Conservation (phyloP, 176 grass and related monocot genomes). For the Pontederia paniculata region DNA sequence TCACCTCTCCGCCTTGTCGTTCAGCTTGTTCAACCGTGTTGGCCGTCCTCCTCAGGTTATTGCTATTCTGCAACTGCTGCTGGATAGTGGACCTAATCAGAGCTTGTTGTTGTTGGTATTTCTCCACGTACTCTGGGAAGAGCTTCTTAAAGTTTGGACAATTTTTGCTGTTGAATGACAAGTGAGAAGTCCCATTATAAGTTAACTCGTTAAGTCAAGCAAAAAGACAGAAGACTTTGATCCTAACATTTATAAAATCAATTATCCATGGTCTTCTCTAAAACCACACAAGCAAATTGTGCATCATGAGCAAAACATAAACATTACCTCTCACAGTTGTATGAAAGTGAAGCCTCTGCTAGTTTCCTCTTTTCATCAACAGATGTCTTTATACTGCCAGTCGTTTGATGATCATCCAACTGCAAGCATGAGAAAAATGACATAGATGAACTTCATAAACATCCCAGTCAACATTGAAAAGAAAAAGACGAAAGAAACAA, state of each 20-base stretch:
- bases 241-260: background rate
- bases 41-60: slow-evolving; percentile 11
- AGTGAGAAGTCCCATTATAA: background rate
- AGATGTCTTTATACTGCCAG: slow-evolving; percentile 84
- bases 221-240: no score
- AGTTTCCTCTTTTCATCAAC: slow-evolving; percentile 67
- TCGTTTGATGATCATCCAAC: slow-evolving; percentile 94
- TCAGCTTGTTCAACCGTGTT: slow-evolving; percentile 26
- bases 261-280: background rate
- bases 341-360: slow-evolving; percentile 88
- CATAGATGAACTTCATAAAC: background rate
- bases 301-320: slow-evolving; percentile 8
- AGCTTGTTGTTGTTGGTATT: slow-evolving; percentile 51
- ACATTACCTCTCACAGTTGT: slow-evolving; percentile 94
- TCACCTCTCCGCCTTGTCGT: slow-evolving; percentile 14
- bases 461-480: no score
- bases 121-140: slow-evolving; percentile 89
- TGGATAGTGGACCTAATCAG: slow-evolving; percentile 19
- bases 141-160: slow-evolving; percentile 84
- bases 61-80: slow-evolving; percentile 24
- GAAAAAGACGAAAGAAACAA: no score
- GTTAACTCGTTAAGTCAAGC: no score
- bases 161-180: slow-evolving; percentile 58
- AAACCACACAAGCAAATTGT: background rate
- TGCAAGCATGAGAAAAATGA: slow-evolving; percentile 16